Percentiles rank a stretch among this genome's conserved stretches.
These are phyloP conservation scores for Aureobasidium namibiae DNA, from an alignment of 2,329 filamentous ascomycete species.

Conservation along the genomic window DNA sequence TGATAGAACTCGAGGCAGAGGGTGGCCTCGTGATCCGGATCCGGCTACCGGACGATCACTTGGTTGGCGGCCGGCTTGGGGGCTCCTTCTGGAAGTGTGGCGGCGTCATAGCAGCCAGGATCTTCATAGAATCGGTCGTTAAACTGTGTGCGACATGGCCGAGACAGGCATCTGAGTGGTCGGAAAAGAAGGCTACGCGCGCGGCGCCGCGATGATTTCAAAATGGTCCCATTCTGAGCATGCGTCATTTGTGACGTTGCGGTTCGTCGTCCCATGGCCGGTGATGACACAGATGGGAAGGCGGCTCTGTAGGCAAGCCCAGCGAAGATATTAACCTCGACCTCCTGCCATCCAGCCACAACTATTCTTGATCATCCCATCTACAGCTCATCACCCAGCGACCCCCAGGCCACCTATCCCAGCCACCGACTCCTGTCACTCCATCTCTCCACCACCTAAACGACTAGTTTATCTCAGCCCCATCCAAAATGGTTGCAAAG, in stretches of 20 bases:
- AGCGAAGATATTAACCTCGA: constrained; percentile 10
- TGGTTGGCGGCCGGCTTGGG: not conserved
- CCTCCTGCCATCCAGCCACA: constrained; percentile 7
- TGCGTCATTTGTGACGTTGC: not conserved
- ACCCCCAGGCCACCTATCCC: not conserved
- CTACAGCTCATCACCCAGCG: constrained; percentile 1
- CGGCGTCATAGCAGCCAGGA: not conserved
- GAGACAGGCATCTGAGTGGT: not conserved
- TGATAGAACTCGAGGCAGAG: not conserved
- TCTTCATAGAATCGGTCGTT: not conserved
- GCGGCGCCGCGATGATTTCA: not conserved
- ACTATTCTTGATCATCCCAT: constrained; percentile 5
- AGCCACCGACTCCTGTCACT: not conserved
- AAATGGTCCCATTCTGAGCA: not conserved
- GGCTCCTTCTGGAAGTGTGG: constrained; percentile 4
- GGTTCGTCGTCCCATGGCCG: not conserved
- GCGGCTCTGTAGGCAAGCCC: not conserved
- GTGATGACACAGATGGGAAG: not conserved
- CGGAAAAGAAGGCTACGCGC: not conserved
- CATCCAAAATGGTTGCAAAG: constrained; percentile 16
- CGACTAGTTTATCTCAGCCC: not conserved
- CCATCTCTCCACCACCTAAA: constrained; percentile 6
- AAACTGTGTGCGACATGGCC: not conserved
- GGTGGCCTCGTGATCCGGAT: not conserved
- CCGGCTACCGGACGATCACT: not conserved